phyloP scores from a whole-genome alignment of 1,139 yeast genomes.

The Protomyces arabidopsidicola region DNA sequence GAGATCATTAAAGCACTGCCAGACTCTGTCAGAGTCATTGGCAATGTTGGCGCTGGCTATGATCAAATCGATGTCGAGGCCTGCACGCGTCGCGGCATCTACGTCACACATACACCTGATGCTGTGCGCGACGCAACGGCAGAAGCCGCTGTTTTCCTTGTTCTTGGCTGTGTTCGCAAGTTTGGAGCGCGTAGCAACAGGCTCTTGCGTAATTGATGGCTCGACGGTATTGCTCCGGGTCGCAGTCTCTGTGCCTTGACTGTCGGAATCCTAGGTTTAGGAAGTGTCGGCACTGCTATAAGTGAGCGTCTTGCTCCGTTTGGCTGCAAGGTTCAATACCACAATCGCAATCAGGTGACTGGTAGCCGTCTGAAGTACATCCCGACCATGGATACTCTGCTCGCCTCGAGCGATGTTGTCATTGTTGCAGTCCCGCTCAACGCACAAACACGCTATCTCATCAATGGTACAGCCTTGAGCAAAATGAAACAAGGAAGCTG shows the following conservation, averaged over 20 bases:
- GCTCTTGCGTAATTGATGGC: constrained; percentile 24
- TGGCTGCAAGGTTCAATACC: constrained; percentile 58
- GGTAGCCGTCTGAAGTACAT: constrained; percentile 51
- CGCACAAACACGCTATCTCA: constrained; percentile 53
- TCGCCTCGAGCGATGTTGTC: constrained; percentile 53
- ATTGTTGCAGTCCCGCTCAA: constrained; percentile 62
- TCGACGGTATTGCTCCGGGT: constrained; percentile 49
- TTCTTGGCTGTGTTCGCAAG: constrained; percentile 58
- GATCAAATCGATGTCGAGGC: constrained; percentile 58
- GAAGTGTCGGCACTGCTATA: constrained; percentile 64
- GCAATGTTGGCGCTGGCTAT: constrained; percentile 39
- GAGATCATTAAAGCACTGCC: constrained; percentile 15
- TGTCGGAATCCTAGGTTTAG: constrained; percentile 66
- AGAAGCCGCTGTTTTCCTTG: constrained; percentile 64
- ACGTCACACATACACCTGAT: constrained; percentile 66
- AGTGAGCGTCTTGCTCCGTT: constrained; percentile 60
- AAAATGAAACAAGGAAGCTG: constrained; percentile 64
- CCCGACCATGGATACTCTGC: constrained; percentile 54
- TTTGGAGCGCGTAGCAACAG: neutral
- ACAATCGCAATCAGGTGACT: constrained; percentile 50
- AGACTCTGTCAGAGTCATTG: constrained; percentile 7
- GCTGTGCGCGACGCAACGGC: constrained; percentile 82
- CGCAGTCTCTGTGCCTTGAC: constrained; percentile 45
- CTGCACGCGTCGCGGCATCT: constrained; percentile 51
- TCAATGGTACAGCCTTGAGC: constrained; percentile 49